Evolutionary conservation across 495 filamentous ascomycete species (phyloP).

Genomic region (Penicillium paxilli): DNA sequence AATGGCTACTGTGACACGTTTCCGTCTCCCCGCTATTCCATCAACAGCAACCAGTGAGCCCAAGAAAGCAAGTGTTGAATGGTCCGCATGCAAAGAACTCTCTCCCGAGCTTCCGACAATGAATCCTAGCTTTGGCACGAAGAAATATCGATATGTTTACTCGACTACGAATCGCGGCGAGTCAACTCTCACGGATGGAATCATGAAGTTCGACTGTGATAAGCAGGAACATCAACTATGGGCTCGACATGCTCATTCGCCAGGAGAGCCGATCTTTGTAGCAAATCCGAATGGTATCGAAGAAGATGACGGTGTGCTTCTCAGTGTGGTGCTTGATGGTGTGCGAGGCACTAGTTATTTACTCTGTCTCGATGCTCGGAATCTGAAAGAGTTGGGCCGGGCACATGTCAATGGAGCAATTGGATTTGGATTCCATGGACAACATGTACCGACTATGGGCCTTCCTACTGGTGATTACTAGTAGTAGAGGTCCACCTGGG

Average conservation of each 20-base stretch:
- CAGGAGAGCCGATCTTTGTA: conserved; percentile 75
- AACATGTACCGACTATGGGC: conserved; percentile 44
- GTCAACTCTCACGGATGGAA: conserved; percentile 62
- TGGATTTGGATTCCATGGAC: conserved; percentile 72
- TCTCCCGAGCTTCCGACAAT: conserved; percentile 66
- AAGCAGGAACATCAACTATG: conserved; percentile 52
- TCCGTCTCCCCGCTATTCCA: conserved; percentile 44
- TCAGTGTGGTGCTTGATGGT: conserved; percentile 74
- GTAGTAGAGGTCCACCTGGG: too few species aligned
- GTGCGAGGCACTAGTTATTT: conserved; percentile 63
- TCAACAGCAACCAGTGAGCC: conserved; percentile 5
- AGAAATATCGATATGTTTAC: conserved; percentile 65
- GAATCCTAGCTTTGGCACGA: conserved; percentile 56
- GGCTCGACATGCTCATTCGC: conserved; percentile 62
- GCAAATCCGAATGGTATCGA: conserved; percentile 37
- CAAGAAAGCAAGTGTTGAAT: conserved; percentile 30
- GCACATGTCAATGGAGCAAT: conserved; percentile 63
- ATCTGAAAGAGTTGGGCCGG: conserved; percentile 64
- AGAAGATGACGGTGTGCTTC: conserved; percentile 69
- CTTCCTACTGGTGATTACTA: conserved; percentile 37
- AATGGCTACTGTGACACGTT: conserved; percentile 45
- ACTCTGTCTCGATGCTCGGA: conserved; percentile 64
- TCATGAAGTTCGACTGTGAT: conserved; percentile 66
- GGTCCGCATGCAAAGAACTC: conserved; percentile 31
- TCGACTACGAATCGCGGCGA: conserved; percentile 54